Conservation (phyloP, 352 stramenopile species). For the Pythium rishiriense region DNA sequence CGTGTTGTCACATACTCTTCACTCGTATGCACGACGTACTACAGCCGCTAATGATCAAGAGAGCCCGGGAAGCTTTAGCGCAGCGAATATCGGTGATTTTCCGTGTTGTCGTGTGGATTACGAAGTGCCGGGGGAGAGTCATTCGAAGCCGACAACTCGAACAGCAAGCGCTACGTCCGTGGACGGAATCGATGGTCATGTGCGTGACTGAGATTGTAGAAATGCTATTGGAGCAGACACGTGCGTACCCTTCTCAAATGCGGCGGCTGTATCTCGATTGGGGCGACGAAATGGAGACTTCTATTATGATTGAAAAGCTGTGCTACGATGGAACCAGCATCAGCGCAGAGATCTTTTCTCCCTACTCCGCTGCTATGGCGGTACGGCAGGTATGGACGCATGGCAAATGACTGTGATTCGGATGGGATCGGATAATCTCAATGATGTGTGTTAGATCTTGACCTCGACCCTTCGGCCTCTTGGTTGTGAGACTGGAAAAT, state of each 20-base stretch:
- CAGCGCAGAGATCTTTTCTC: conserved; percentile 7
- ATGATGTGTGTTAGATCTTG: no score
- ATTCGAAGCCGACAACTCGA: not conserved
- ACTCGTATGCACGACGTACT: not conserved
- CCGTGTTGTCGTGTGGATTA: conserved; percentile 1
- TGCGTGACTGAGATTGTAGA: conserved; percentile 8
- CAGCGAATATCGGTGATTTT: not conserved
- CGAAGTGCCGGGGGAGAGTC: not conserved
- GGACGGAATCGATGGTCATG: not conserved
- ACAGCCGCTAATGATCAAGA: not conserved
- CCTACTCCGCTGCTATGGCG: conserved; percentile 15
- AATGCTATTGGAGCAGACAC: conserved; percentile 18
- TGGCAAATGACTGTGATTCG: not conserved
- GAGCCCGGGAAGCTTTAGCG: not conserved
- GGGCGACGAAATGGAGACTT: conserved; percentile 6
- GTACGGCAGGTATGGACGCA: conserved; percentile 6
- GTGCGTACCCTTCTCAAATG: conserved; percentile 4
- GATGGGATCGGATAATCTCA: no score
- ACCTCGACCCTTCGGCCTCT: not conserved
- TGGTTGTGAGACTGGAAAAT: not conserved
- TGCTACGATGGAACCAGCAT: not conserved
- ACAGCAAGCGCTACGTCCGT: not conserved
- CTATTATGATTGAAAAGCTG: conserved; percentile 15
- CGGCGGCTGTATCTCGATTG: conserved; percentile 13
- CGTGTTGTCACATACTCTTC: not conserved